phyloP scores from a whole-genome alignment of 2,329 filamentous ascomycete genomes.

The Coniochaeta sp. region DNA sequence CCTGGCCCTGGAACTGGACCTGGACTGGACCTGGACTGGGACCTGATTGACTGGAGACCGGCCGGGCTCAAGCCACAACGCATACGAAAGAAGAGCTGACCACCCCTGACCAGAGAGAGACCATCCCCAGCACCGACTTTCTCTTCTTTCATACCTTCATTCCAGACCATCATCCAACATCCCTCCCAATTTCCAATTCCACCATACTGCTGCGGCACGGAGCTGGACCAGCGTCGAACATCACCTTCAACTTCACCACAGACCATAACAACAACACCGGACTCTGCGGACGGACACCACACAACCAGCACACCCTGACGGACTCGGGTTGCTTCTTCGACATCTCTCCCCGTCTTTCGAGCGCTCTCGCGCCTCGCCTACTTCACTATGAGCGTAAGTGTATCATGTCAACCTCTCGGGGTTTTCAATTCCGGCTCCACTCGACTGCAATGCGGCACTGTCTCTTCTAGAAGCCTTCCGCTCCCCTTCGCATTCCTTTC shows the following conservation, averaged over 20 bases:
- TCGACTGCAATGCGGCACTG: background rate
- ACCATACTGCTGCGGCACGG: background rate
- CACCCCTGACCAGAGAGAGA: background rate
- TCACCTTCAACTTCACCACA: background rate
- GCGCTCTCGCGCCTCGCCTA: slow-evolving; percentile 7
- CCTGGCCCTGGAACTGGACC: background rate
- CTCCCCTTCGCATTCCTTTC: background rate
- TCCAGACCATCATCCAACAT: background rate
- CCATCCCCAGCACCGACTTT: background rate
- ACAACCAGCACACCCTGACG: too few relatives aligned
- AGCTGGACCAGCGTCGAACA: background rate
- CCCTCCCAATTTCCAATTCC: background rate
- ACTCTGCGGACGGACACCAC: background rate
- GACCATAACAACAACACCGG: background rate
- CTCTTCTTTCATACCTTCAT: background rate
- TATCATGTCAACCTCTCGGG: slow-evolving; percentile 18
- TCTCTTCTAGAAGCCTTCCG: background rate
- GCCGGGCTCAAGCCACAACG: background rate
- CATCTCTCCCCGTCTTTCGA: background rate
- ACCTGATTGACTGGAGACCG: too few relatives aligned
- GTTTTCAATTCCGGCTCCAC: slow-evolving; percentile 13
- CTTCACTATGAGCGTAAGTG: slow-evolving; percentile 43
- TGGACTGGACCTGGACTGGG: too few relatives aligned
- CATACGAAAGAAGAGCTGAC: background rate
- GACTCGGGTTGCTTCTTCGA: background rate